These are phyloP conservation scores for Amanita muscaria DNA, from an alignment of 768 basidiomycete genomes.

Conservation along the genomic window DNA sequence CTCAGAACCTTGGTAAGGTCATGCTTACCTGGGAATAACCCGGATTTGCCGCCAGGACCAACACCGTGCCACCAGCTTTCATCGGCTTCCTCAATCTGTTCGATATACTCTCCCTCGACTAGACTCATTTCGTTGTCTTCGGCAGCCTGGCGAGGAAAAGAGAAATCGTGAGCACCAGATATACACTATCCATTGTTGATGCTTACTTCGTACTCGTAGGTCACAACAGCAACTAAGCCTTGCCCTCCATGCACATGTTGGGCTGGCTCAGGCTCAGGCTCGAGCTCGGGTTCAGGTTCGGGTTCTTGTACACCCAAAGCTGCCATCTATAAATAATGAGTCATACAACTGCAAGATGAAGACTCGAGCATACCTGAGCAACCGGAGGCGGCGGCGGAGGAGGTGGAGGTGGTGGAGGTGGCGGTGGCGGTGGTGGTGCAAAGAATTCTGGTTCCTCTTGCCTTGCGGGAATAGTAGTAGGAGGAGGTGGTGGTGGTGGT, in stretches of 20 bases:
- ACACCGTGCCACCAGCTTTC: conserved; percentile 92
- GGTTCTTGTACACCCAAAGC: conserved; percentile 24
- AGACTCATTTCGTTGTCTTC: conserved; percentile 85
- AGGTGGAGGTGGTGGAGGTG: conserved; percentile 40
- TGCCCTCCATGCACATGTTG: conserved; percentile 12
- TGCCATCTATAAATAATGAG: conserved; percentile 19
- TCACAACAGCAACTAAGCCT: conserved; percentile 64
- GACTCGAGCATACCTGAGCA: conserved; percentile 21
- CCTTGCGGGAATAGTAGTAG: conserved; percentile 18
- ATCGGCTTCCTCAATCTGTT: conserved; percentile 75
- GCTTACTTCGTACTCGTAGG: conserved; percentile 71
- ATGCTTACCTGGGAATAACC: conserved; percentile 74
- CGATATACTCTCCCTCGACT: conserved; percentile 72
- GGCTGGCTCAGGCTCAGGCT: conserved; percentile 18
- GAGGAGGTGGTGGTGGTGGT: neutral
- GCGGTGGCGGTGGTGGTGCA: conserved; percentile 29
- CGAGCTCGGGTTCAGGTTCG: conserved; percentile 32
- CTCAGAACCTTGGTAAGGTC: neutral
- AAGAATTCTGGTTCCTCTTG: neutral
- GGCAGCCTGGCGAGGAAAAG: conserved; percentile 38
- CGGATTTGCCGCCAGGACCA: conserved; percentile 60
- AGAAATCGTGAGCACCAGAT: neutral
- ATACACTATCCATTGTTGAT: neutral
- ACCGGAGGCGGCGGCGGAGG: conserved; percentile 30
- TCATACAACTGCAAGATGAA: neutral